These are phyloP conservation scores for Acanthamoeba castellanii DNA, from an alignment of 208 protist genomes.

Conservation along the genomic window DNA sequence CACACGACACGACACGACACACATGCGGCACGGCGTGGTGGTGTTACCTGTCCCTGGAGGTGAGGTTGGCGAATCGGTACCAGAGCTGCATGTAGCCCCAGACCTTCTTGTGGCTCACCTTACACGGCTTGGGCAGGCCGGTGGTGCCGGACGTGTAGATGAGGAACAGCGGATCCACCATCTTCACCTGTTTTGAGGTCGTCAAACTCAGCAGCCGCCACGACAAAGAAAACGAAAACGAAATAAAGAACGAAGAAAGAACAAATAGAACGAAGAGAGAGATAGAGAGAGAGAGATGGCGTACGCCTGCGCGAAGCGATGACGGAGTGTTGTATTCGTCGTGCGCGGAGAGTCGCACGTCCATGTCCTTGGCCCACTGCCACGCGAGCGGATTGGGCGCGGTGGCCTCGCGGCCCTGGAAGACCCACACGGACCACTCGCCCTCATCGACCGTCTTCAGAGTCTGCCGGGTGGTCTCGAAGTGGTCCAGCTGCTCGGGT, in stretches of 20 bases:
- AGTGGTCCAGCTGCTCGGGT: slow-evolving; percentile 13
- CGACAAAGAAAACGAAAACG: too few relatives aligned
- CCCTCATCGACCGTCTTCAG: not conserved
- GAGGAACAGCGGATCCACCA: slow-evolving; percentile 54
- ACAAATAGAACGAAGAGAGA: too few relatives aligned
- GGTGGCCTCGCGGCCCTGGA: not conserved
- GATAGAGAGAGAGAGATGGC: too few relatives aligned
- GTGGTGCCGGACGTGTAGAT: slow-evolving; percentile 93
- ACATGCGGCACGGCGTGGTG: too few relatives aligned
- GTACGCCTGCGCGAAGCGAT: not conserved
- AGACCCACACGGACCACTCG: slow-evolving; percentile 16
- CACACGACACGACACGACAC: too few relatives aligned
- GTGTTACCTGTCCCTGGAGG: slow-evolving; percentile 72
- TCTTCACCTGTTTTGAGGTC: not conserved
- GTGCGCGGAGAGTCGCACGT: slow-evolving; percentile 4
- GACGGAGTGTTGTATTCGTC: not conserved
- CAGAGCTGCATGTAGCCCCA: slow-evolving; percentile 45
- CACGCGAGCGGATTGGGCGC: not conserved
- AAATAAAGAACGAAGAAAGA: too few relatives aligned
- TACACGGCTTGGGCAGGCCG: slow-evolving; percentile 91
- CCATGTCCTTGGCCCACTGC: slow-evolving; percentile 7
- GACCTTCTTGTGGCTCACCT: slow-evolving; percentile 88
- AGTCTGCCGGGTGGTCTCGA: not conserved
- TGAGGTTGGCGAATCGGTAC: slow-evolving; percentile 36
- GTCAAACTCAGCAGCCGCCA: not conserved